Evolutionary conservation across 805 yeast genomes (phyloP).

Genomic region (Saccharomyces mikatae): DNA sequence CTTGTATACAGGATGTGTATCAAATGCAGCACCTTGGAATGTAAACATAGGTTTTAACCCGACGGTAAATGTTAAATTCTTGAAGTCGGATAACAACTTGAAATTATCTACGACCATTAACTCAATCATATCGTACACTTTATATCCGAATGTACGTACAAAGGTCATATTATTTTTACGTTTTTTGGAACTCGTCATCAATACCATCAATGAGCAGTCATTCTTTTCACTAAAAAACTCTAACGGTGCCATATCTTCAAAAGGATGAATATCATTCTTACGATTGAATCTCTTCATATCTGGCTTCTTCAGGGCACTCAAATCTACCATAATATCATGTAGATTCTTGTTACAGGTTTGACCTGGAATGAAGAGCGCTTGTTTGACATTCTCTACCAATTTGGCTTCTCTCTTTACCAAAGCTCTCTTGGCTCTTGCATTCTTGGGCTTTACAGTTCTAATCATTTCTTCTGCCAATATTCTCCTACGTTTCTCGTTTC

Average conservation of each 20-base stretch:
- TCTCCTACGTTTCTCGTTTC: not conserved
- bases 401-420: conserved; percentile 82
- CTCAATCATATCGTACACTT: conserved; percentile 91
- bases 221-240: conserved; percentile 95
- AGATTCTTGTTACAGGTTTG: conserved; percentile 66
- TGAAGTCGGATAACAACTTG: conserved; percentile 74
- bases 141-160: conserved; percentile 81
- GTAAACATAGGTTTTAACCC: conserved; percentile 93
- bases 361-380: conserved; percentile 89
- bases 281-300: conserved; percentile 76
- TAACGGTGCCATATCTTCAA: conserved; percentile 76
- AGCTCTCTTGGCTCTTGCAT: conserved; percentile 92
- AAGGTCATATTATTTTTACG: conserved; percentile 88
- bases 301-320: conserved; percentile 87
- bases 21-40: conserved; percentile 89
- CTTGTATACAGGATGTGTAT: conserved; percentile 74
- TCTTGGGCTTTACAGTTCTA: conserved; percentile 72
- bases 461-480: conserved; percentile 10
- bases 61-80: conserved; percentile 66
- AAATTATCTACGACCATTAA: conserved; percentile 59
- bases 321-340: conserved; percentile 84
- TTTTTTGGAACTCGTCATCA: conserved; percentile 76
- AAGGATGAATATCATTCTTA: conserved; percentile 85
- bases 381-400: conserved; percentile 79
- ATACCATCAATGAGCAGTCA: conserved; percentile 76